Evolutionary conservation across 495 filamentous ascomycete genomes (phyloP).

Genomic region (Penicillium bialowiezense): DNA sequence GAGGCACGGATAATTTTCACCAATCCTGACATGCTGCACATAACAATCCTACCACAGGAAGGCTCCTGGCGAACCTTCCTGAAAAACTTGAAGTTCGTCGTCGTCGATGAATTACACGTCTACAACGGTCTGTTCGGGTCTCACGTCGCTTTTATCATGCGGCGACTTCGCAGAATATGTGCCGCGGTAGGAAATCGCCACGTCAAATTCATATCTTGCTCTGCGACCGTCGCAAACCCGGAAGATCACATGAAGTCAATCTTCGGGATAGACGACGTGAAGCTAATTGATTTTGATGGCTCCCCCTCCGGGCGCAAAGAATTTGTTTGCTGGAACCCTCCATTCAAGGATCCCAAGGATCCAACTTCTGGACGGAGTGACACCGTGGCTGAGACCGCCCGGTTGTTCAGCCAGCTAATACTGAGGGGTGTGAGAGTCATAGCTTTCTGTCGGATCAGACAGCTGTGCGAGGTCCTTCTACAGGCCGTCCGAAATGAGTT

Average conservation of each 20-base stretch:
- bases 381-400: slow-evolving; percentile 77
- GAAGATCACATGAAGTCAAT: slow-evolving; percentile 88
- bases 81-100: slow-evolving; percentile 85
- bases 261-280: slow-evolving; percentile 81
- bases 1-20: slow-evolving; percentile 94
- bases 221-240: slow-evolving; percentile 94
- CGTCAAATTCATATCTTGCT: slow-evolving; percentile 94
- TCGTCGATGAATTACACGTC: slow-evolving; percentile 88
- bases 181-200: slow-evolving; percentile 85
- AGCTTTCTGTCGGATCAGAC: slow-evolving; percentile 84
- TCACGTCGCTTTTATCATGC: slow-evolving; percentile 94
- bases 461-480: slow-evolving; percentile 82
- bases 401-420: slow-evolving; percentile 86
- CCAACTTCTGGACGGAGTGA: slow-evolving; percentile 83
- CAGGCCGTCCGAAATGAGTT: slow-evolving; percentile 78
- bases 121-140: slow-evolving; percentile 95
- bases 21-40: slow-evolving; percentile 97
- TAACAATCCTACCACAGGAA: slow-evolving; percentile 91
- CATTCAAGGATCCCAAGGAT: slow-evolving; percentile 86
- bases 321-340: slow-evolving; percentile 97
- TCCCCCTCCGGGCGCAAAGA: slow-evolving; percentile 93
- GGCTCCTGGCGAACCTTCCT: slow-evolving; percentile 85
- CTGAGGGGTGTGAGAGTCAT: slow-evolving; percentile 90
- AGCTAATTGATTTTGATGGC: slow-evolving; percentile 83
- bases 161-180: slow-evolving; percentile 82